Base-by-base conservation (phyloP, 106 monocot genomes). In the Acorus calamus region DNA sequence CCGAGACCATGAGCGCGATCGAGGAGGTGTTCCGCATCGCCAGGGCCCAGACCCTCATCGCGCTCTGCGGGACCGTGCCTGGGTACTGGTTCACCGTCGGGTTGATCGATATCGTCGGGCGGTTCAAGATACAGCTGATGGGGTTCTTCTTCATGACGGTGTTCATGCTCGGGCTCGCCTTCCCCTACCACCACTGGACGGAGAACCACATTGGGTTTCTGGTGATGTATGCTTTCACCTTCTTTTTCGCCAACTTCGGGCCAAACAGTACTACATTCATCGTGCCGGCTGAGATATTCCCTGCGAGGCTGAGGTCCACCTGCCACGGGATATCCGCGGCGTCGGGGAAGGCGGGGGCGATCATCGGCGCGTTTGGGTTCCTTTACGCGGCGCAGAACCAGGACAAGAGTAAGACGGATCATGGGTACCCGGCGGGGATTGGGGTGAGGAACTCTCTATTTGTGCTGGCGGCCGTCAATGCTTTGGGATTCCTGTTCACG, bases 161-260 rank as follows among this genome's bases (percentile, higher is more conserved):
- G n/a, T 86, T 90, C 80, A 86, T 90, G 80, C 73, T 77, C 3
- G 80, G 66, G 8, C 83, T 90, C 3, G 82, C 86, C 61, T 47
- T 83, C 13, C 79, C 82, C 0, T 90, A 90, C 83, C 52, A 76
- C 52, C 74, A 83, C 69, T 90, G 90, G 90, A 86, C 72, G 9
- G 78, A 55, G 11, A 59, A 90, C 64, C 79, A 74, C 59, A 77
- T 84, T 41, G 89, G 84, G 7, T 89, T 89, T 64, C 43, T 89
- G 4, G 66, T 82, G 4, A 70, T 90, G 86, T 90, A 90, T 65
- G 86, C 61, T 0, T 68, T 88, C 57, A 89, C 89, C 51, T 89
- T 89, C n/a, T 89, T 89, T 78, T 89, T 89, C 59, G 90, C 90
- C 51, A 90, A 90, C 44, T 90, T 90, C 48, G 90, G 90, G 13